Percentiles rank a stretch among this genome's conserved stretches.
These are phyloP conservation scores for Geotrichum bryndzae DNA, from an alignment of 1,139 yeast genomes.

Conservation along the genomic window DNA sequence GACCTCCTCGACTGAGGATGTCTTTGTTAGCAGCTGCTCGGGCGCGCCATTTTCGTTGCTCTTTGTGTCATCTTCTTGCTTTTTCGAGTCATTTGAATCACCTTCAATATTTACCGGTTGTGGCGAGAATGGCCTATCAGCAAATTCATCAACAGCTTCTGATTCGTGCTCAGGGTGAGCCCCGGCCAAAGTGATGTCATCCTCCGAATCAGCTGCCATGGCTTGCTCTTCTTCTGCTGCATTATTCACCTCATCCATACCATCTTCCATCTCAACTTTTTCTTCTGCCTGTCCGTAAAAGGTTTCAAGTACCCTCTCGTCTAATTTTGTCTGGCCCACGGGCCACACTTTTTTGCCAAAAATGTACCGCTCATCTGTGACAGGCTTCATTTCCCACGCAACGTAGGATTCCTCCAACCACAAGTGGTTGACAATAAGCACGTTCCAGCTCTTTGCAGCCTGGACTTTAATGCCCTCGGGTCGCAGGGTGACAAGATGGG, in stretches of 20 bases:
- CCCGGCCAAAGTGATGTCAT: neutral
- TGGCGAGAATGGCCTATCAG: neutral
- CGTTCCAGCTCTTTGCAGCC: slow-evolving; percentile 63
- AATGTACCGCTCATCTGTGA: slow-evolving; percentile 42
- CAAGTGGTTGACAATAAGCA: slow-evolving; percentile 61
- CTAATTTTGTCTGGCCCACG: slow-evolving; percentile 49
- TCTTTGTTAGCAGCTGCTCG: neutral
- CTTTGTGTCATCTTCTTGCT: slow-evolving; percentile 5
- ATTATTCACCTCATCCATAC: neutral
- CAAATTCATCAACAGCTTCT: neutral
- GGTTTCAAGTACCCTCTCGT: slow-evolving; percentile 38
- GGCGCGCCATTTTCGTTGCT: slow-evolving; percentile 15
- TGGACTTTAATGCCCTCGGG: slow-evolving; percentile 67
- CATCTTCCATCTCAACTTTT: slow-evolving; percentile 22
- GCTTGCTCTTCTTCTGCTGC: neutral
- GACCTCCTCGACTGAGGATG: neutral
- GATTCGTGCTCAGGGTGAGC: neutral
- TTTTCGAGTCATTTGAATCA: neutral
- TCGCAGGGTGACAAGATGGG: slow-evolving; percentile 65
- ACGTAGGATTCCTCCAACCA: slow-evolving; percentile 87
- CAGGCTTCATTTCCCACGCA: slow-evolving; percentile 51
- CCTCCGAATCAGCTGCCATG: neutral
- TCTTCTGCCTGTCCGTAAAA: slow-evolving; percentile 35
- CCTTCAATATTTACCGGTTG: neutral
- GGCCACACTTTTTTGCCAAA: slow-evolving; percentile 42